Evolutionary conservation across 192 early-diverging fungal genomes (phyloP).

Genomic region (Chytriomyces sp.): DNA sequence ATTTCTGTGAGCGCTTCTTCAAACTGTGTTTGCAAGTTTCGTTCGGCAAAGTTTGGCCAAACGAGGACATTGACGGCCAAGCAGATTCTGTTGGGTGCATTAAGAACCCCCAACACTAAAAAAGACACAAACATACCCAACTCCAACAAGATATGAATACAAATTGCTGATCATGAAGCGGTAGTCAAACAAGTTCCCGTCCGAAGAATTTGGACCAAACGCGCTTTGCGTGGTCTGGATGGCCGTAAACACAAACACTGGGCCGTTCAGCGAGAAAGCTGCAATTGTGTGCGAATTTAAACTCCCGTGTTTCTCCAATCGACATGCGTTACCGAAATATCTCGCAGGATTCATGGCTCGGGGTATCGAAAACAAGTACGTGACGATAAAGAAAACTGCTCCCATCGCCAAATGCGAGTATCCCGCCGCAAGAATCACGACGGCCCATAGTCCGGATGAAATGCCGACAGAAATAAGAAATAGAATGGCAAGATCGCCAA

Average conservation of each 20-base stretch:
- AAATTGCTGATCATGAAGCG: neutral
- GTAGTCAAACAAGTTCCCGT: neutral
- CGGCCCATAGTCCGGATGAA: neutral
- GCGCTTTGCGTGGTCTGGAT: neutral
- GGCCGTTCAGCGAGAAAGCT: neutral
- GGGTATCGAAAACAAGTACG: neutral
- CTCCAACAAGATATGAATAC: constrained; percentile 4
- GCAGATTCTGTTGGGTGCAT: neutral
- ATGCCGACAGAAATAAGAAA: neutral
- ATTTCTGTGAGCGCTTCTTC: neutral
- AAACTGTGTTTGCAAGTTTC: neutral
- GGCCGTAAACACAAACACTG: constrained; percentile 10
- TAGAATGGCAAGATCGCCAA: neutral
- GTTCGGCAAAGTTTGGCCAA: constrained; percentile 11
- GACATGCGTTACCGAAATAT: neutral
- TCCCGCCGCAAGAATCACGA: neutral
- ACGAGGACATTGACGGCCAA: neutral
- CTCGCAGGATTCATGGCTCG: constrained; percentile 6
- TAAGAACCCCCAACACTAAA: neutral
- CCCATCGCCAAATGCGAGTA: neutral
- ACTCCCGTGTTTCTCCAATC: neutral
- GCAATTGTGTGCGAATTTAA: neutral
- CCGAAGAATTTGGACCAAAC: constrained; percentile 1
- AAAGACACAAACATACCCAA: neutral
- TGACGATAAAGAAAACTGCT: neutral